Conservation (phyloP, 306 rosid genomes). For the Trifolium pratense region DNA sequence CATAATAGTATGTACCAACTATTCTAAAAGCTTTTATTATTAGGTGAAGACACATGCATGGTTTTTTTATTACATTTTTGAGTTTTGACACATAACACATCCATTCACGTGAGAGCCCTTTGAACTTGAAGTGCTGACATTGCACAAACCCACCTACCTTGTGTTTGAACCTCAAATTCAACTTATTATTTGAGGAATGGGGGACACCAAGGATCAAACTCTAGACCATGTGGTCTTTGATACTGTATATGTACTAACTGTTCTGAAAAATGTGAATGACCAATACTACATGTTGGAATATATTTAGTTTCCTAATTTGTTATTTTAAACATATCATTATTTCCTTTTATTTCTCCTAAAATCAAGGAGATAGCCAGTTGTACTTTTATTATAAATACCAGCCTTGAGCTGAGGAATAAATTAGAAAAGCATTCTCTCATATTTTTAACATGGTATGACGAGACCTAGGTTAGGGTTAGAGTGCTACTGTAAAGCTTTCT, state of each 20-base stretch:
- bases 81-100: conserved; percentile 3
- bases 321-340: too few relatives aligned
- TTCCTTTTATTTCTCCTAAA: too few relatives aligned
- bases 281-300: background rate
- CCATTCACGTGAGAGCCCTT: background rate
- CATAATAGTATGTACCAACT: conserved; percentile 1
- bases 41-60: background rate
- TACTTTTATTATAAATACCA: too few relatives aligned
- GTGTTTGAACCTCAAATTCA: background rate
- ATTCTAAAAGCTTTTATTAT: background rate
- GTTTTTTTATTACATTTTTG: background rate
- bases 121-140: background rate
- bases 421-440: too few relatives aligned
- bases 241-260: background rate
- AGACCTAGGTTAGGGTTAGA: too few relatives aligned
- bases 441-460: too few relatives aligned
- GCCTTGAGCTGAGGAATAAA: too few relatives aligned
- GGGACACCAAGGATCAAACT: conserved; percentile 17
- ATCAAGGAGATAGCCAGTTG: too few relatives aligned
- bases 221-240: conserved; percentile 5
- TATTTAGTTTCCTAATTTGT: too few relatives aligned
- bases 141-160: background rate
- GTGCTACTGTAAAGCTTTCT: too few relatives aligned
- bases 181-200: background rate
- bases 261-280: background rate